phyloP scores from a whole-genome alignment of 176 grass and related monocot species.

The Avena eriantha region DNA sequence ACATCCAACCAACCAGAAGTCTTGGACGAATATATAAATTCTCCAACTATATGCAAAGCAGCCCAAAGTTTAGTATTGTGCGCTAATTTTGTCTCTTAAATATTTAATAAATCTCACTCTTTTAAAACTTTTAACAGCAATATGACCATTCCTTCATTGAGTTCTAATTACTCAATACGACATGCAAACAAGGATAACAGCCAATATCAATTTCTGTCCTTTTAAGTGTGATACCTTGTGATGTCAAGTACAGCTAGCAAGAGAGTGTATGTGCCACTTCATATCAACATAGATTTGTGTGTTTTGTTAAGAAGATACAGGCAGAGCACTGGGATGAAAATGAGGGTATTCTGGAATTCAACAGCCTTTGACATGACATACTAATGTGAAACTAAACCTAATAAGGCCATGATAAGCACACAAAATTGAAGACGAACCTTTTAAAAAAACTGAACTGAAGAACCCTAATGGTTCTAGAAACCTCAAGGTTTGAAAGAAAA shows the following conservation, averaged over 20 bases:
- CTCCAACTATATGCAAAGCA: constrained; percentile 14
- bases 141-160: not conserved
- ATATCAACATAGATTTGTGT: constrained; percentile 15
- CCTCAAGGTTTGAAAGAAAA: not conserved
- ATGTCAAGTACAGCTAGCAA: constrained; percentile 28
- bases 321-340: not conserved
- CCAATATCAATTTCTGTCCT: not conserved
- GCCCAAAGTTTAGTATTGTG: not conserved
- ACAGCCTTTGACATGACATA: constrained; percentile 7
- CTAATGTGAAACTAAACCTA: constrained; percentile 22
- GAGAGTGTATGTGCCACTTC: not conserved
- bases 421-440: not conserved
- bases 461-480: constrained; percentile 10
- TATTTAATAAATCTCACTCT: constrained; percentile 20
- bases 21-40: not conserved
- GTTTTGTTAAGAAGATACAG: constrained; percentile 21
- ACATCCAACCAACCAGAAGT: constrained; percentile 5
- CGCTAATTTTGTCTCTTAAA: constrained; percentile 1
- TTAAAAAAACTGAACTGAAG: not conserved
- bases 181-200: constrained; percentile 38
- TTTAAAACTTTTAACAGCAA: constrained; percentile 15
- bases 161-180: constrained; percentile 9
- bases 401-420: constrained; percentile 12
- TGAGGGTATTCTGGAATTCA: constrained; percentile 10
- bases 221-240: constrained; percentile 3